A percentile compares a stretch with the other conserved stretches of the same genome.
Conservation (phyloP, 441 rosid species). For the Euphorbia celastroides region DNA sequence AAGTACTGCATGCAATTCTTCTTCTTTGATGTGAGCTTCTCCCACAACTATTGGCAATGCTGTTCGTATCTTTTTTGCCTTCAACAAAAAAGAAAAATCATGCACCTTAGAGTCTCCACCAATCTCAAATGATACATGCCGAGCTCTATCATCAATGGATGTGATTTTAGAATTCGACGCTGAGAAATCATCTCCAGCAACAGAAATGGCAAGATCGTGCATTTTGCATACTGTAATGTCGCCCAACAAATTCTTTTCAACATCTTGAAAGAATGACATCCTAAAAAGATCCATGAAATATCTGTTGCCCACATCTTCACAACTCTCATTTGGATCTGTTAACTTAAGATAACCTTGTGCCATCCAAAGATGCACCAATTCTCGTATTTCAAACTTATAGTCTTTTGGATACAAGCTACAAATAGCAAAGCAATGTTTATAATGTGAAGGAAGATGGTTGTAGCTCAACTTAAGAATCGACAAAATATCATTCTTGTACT, state of each 20-base stretch:
- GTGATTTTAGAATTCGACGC: no score
- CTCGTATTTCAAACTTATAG: neutral
- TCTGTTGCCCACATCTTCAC: conserved; percentile 24
- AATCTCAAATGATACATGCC: neutral
- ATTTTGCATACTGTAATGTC: conserved; percentile 15
- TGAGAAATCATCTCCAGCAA: conserved; percentile 1
- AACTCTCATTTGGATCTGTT: no score
- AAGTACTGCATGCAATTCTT: neutral
- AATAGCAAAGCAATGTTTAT: neutral
- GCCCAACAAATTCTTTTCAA: conserved; percentile 11
- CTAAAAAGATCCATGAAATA: neutral
- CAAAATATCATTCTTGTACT: neutral
- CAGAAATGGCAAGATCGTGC: conserved; percentile 19
- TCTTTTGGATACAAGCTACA: conserved; percentile 14
- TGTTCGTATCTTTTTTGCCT: neutral
- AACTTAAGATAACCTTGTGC: no score
- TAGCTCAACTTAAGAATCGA: no score
- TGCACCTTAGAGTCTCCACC: neutral
- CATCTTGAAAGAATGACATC: conserved; percentile 27
- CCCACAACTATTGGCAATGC: no score
- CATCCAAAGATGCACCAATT: neutral
- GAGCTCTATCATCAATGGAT: neutral
- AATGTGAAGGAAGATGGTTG: neutral
- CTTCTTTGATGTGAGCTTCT: no score
- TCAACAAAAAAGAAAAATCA: neutral